Evolutionary conservation across 208 protist species (phyloP), one percentile per base, ranked within the genome.

Genomic region (Crithidia acanthocephali): DNA sequence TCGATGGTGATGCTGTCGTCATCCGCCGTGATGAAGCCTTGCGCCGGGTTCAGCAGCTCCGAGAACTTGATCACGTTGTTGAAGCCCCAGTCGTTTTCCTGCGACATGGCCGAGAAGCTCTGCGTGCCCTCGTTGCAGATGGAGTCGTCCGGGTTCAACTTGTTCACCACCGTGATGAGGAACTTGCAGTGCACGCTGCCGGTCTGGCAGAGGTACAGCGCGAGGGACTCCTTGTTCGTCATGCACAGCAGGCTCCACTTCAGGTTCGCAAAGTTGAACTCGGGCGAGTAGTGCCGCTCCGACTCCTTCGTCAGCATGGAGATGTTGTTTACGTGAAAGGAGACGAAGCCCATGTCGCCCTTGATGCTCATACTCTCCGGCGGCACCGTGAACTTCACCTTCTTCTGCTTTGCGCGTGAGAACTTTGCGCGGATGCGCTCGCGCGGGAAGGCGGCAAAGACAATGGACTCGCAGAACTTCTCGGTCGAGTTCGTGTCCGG

Each of bases 41-140:
- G 88, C 18, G 68, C 69, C 16, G 88, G 86, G 76, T 87, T 94
- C 47, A 93, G 70, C 44, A 97, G 61, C 45, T 94, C 86, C 7
- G 82, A 69, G 66, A 97, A 92, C 76, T 91, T 92, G 58, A 94
- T 92, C 22, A 97, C 92, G 60, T 83, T 93, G 80, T 95, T 95
- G 79, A 97, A 97, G 27, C 92, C 92, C 90, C 92, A 97, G 72
- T 97, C 92, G 79, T 97, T 97, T 76, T 97, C 92, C 69, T 92
- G 83, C 18, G 89, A 97, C 52, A 83, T 80, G 65, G 88, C 82
- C 3, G 79, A 85, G 76, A 97, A 97, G 62, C 88, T 88, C 71
- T 97, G 92, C 15, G 92, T 97, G 11, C 92, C 92, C 65, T 97
- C 92, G 73, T 95, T 97, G 63, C 87, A 93, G 52, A 97, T 94